phyloP scores from a whole-genome alignment of 331 rosid species.

The Cydonia oblonga region DNA sequence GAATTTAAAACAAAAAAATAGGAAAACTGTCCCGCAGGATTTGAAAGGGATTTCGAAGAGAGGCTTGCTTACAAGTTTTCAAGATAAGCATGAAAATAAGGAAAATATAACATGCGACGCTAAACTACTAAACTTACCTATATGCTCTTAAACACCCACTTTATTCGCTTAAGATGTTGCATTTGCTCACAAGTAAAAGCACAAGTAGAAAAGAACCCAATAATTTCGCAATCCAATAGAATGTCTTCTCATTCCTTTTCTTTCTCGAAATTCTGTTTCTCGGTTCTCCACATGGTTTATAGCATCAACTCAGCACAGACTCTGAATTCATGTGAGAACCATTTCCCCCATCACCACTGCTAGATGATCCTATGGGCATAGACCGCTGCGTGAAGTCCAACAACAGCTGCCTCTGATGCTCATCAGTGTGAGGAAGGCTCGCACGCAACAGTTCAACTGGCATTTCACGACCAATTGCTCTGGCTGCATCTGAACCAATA shows the following conservation, averaged over 20 bases:
- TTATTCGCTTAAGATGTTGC: conserved; percentile 15
- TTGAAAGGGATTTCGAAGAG: not conserved
- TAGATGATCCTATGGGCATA: conserved; percentile 45
- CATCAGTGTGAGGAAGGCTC: conserved; percentile 83
- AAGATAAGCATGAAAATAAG: not conserved
- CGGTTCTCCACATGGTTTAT: not conserved
- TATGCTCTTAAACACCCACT: not conserved
- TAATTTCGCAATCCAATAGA: not conserved
- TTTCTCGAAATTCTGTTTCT: not conserved
- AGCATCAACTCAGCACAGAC: conserved; percentile 51
- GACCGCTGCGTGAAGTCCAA: conserved; percentile 79
- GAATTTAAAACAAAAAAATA: conserved; percentile 18
- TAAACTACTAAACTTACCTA: conserved; percentile 8
- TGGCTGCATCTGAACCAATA: conserved; percentile 54
- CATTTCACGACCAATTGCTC: conserved; percentile 70
- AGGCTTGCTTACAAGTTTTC: conserved; percentile 4
- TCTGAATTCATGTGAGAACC: conserved; percentile 45
- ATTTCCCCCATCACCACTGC: conserved; percentile 30
- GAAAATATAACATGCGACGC: not conserved
- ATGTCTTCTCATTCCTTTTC: not conserved
- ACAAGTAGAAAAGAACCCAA: conserved; percentile 1
- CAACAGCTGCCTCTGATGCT: conserved; percentile 47
- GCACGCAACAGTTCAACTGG: conserved; percentile 89
- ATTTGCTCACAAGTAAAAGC: not conserved
- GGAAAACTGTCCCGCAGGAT: not conserved